Percentiles rank a stretch among this genome's conserved stretches.
Conservation (phyloP, 23 red algal genomes). For the Gracilaria domingensis region DNA sequence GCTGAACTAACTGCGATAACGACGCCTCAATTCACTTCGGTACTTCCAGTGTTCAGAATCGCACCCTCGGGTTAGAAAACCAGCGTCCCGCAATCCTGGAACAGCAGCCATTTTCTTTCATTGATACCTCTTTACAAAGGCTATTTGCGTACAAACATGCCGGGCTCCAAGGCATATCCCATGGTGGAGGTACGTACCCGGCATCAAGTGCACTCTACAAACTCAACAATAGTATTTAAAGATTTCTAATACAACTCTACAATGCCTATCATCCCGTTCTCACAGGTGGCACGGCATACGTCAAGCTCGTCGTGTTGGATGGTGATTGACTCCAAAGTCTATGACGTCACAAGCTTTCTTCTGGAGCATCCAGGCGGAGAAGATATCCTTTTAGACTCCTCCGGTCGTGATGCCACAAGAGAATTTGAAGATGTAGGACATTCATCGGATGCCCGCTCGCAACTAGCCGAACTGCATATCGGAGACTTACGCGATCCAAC, state of each 20-base stretch:
- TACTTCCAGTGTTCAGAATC: not conserved
- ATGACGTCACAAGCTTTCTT: conserved; percentile 92
- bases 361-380: conserved; percentile 98
- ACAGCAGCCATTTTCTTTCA: not conserved
- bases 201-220: not conserved
- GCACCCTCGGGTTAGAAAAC: not conserved
- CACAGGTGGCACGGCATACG: conserved; percentile 85
- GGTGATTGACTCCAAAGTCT: conserved; percentile 92
- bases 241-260: conserved; percentile 13
- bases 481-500: conserved; percentile 81
- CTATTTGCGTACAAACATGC: not conserved
- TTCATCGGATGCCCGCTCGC: conserved; percentile 86
- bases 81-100: not conserved
- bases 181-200: conserved; percentile 22
- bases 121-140: not conserved
- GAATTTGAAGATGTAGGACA: conserved; percentile 99
- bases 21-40: not conserved
- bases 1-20: not conserved
- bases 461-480: conserved; percentile 79
- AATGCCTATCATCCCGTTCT: not conserved
- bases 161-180: conserved; percentile 28
- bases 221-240: not conserved
- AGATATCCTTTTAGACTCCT: conserved; percentile 92
- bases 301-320: conserved; percentile 84
- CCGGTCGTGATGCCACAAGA: conserved; percentile 90